Percentiles rank a stretch among this genome's conserved stretches.
These are phyloP conservation scores for Lenzites betulinus DNA, from an alignment of 768 basidiomycete genomes.

Conservation along the genomic window DNA sequence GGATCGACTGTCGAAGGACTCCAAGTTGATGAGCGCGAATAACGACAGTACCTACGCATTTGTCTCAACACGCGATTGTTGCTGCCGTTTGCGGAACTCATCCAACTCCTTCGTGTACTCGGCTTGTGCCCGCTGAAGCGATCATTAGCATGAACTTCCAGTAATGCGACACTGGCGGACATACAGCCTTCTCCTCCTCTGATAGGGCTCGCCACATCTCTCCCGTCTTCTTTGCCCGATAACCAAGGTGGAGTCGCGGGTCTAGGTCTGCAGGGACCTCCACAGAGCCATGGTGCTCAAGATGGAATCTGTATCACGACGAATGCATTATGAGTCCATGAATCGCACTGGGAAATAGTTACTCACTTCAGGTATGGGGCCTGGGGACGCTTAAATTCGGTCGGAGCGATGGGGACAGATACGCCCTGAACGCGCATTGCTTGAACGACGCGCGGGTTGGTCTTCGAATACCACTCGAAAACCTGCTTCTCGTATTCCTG, in stretches of 20 bases:
- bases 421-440: not conserved
- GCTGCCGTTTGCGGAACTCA: not conserved
- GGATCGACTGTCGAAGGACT: not conserved
- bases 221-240: not conserved
- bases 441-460: constrained; percentile 13
- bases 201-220: not conserved
- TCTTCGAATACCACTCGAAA: constrained; percentile 3
- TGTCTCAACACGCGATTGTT: not conserved
- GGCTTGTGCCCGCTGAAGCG: not conserved
- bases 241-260: not conserved
- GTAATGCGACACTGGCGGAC: not conserved
- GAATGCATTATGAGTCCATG: not conserved
- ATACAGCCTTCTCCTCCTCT: constrained; percentile 14
- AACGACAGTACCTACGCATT: not conserved
- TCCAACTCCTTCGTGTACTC: not conserved
- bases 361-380: not conserved
- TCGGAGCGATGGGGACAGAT: not conserved
- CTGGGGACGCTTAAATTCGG: not conserved
- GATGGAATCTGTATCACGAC: not conserved
- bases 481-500: not conserved
- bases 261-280: not conserved
- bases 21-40: not conserved
- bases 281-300: not conserved
- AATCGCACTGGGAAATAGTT: not conserved
- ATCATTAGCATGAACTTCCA: not conserved